Conservation (phyloP, 1,139 yeast species). For the Petasospora rhodanensis region DNA sequence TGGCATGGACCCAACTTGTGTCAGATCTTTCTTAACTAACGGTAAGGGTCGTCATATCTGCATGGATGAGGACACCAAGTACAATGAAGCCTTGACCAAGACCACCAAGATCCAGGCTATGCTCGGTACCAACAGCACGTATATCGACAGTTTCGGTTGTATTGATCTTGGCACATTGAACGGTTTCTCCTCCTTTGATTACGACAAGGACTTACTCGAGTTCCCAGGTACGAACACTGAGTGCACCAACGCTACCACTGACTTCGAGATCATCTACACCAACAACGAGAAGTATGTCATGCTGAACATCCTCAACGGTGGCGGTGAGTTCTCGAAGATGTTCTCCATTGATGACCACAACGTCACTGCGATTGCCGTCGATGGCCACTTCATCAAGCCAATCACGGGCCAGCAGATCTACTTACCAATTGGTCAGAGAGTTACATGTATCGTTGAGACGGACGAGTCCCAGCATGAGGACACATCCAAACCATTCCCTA, state of each 20-base stretch:
- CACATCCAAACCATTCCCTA: too few species aligned
- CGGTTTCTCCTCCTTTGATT: conserved; percentile 9
- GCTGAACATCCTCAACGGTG: conserved; percentile 33
- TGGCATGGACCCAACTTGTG: conserved; percentile 36
- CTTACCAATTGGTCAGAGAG: conserved; percentile 74
- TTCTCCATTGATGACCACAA: conserved; percentile 44
- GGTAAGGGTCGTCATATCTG: conserved; percentile 35
- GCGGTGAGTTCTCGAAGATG: conserved; percentile 34
- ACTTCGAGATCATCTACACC: conserved; percentile 23
- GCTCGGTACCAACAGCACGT: not conserved
- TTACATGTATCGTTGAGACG: conserved; percentile 47
- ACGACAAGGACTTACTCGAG: conserved; percentile 16
- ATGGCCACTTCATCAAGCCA: conserved; percentile 60
- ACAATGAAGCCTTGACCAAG: conserved; percentile 11
- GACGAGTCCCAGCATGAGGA: too few species aligned
- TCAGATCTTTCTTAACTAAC: conserved; percentile 32
- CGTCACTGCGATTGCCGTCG: conserved; percentile 59
- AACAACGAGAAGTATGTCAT: conserved; percentile 14
- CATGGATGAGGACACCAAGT: conserved; percentile 14
- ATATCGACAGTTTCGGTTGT: conserved; percentile 13
- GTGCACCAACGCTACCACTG: conserved; percentile 24
- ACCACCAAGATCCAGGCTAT: too few species aligned
- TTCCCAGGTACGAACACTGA: conserved; percentile 30
- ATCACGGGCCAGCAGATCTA: conserved; percentile 42
- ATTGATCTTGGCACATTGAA: conserved; percentile 11